Conservation (phyloP, 73 alveolate species). For the Uronychia binucleata region DNA sequence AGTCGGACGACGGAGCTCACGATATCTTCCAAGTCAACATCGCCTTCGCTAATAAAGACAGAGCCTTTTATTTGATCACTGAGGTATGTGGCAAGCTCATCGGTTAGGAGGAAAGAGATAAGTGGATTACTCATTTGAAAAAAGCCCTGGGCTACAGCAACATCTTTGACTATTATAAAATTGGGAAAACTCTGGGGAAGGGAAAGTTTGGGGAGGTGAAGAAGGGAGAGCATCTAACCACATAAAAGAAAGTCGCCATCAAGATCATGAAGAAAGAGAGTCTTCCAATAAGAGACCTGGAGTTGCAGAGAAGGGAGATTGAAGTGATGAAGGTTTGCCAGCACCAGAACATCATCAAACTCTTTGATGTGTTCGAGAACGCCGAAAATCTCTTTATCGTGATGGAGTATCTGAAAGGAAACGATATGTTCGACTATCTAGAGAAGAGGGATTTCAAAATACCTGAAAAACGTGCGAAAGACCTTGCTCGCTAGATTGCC, state of each 20-base stretch:
- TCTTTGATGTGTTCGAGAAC: slow-evolving; percentile 79
- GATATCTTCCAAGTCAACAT: slow-evolving; percentile 32
- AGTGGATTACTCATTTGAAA: slow-evolving; percentile 45
- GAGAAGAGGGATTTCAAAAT: slow-evolving; percentile 67
- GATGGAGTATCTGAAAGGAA: slow-evolving; percentile 85
- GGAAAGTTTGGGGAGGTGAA: slow-evolving; percentile 52
- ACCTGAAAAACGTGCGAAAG: slow-evolving; percentile 63
- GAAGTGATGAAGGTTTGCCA: slow-evolving; percentile 79
- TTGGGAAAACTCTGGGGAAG: slow-evolving; percentile 42
- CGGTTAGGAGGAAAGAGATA: slow-evolving; percentile 29
- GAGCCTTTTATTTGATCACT: slow-evolving; percentile 25
- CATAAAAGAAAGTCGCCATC: slow-evolving; percentile 71
- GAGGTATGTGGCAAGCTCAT: slow-evolving; percentile 1
- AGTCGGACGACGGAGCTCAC: slow-evolving; percentile 16
- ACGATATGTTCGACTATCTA: slow-evolving; percentile 84
- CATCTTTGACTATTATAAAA: slow-evolving; percentile 37
- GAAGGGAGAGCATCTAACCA: slow-evolving; percentile 28
- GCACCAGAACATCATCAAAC: slow-evolving; percentile 77
- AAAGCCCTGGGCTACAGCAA: slow-evolving; percentile 46
- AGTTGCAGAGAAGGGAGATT: slow-evolving; percentile 76
- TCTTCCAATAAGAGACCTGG: slow-evolving; percentile 70
- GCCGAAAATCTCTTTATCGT: slow-evolving; percentile 72
- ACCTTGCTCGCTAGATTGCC: slow-evolving; percentile 58
- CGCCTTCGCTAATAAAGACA: slow-evolving; percentile 46
- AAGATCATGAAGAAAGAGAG: slow-evolving; percentile 77